Evolutionary conservation across 257 asterid genomes (phyloP).

Genomic region (Solanum paucissectum): DNA sequence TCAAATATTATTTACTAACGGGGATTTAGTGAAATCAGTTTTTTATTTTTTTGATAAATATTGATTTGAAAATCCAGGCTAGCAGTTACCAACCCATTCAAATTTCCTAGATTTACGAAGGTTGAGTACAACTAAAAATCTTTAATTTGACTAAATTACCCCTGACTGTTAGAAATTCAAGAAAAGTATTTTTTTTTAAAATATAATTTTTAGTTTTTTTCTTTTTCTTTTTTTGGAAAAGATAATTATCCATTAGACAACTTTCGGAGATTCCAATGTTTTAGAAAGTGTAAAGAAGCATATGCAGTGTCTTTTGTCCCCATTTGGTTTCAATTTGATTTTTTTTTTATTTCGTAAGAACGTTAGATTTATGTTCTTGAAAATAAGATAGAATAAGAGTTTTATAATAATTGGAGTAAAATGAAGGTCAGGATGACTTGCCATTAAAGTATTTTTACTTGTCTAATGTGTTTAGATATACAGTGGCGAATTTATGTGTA

Average conservation of each 20-base stretch:
- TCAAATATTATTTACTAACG: not conserved
- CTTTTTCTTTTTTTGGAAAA: not conserved
- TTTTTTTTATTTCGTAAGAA: not conserved
- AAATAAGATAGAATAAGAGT: not conserved
- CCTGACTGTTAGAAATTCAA: not conserved
- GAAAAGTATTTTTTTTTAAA: not conserved
- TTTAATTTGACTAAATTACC: not conserved
- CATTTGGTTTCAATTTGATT: not conserved
- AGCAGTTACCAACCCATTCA: slow-evolving; percentile 1
- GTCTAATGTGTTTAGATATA: not conserved
- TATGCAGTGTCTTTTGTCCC: not conserved
- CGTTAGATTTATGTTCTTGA: not conserved
- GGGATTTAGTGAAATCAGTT: not conserved
- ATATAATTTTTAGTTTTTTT: too few relatives aligned
- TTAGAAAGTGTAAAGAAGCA: not conserved
- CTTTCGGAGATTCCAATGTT: slow-evolving; percentile 1
- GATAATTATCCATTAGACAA: not conserved
- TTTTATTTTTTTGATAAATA: not conserved
- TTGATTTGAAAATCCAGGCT: not conserved
- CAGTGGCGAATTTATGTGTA: too few relatives aligned
- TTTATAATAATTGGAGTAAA: not conserved
- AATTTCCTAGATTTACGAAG: not conserved
- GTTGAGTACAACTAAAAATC: not conserved
- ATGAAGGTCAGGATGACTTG: not conserved
- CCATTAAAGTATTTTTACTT: not conserved